These are phyloP conservation scores for Boletus sp. DNA, from an alignment of 768 basidiomycete genomes.

Conservation along the genomic window DNA sequence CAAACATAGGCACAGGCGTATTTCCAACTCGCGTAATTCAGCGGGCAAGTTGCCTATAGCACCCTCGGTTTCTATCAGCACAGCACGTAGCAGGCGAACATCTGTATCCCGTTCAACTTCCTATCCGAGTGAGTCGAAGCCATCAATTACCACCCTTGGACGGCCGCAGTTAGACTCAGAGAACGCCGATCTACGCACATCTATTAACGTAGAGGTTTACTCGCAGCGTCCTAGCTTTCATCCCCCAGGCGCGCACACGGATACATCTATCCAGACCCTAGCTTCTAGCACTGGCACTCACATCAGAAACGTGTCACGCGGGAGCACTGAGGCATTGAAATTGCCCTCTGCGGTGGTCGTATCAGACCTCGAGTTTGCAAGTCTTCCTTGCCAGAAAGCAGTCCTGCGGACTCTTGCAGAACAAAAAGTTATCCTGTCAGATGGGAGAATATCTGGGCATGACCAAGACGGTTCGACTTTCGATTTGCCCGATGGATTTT, in stretches of 20 bases:
- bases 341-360: conserved; percentile 62
- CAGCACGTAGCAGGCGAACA: conserved; percentile 25
- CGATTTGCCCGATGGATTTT: conserved; percentile 58
- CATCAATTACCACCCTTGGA: conserved; percentile 13
- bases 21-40: conserved; percentile 21
- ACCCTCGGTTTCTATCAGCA: conserved; percentile 16
- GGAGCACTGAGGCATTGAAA: conserved; percentile 24
- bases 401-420: conserved; percentile 52
- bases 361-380: conserved; percentile 66
- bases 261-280: conserved; percentile 13
- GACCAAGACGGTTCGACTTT: conserved; percentile 30
- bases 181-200: conserved; percentile 4
- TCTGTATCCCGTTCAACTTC: conserved; percentile 25
- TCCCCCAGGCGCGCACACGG: conserved; percentile 10
- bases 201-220: neutral
- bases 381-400: conserved; percentile 52
- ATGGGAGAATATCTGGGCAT: conserved; percentile 12
- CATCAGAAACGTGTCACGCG: conserved; percentile 12
- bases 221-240: conserved; percentile 11
- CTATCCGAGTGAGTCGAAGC: conserved; percentile 16
- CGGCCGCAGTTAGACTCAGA: conserved; percentile 15
- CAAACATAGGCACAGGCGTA: conserved; percentile 20
- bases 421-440: conserved; percentile 43
- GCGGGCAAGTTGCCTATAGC: conserved; percentile 15
- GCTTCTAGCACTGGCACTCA: conserved; percentile 9